These are phyloP conservation scores for Syzygium syzygioides DNA, from an alignment of 441 rosid species.

Conservation along the genomic window DNA sequence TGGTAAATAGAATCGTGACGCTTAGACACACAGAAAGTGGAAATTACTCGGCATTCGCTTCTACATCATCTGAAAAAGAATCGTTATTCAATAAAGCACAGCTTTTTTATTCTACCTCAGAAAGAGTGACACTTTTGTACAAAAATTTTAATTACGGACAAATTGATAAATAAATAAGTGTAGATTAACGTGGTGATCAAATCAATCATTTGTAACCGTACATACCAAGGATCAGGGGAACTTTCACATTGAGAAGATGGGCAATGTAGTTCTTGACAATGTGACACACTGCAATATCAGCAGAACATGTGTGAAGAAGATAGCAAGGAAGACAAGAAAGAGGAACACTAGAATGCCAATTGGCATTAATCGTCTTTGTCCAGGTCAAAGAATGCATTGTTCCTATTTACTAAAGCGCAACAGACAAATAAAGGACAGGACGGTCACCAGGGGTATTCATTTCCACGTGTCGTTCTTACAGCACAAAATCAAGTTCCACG, in stretches of 20 bases:
- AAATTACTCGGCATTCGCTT: neutral
- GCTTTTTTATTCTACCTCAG: neutral
- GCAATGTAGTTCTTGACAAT: constrained; percentile 93
- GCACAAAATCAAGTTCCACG: constrained; percentile 25
- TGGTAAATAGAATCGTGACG: constrained; percentile 13
- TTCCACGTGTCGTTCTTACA: constrained; percentile 18
- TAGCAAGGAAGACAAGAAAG: neutral
- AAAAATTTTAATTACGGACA: neutral
- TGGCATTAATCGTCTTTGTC: neutral
- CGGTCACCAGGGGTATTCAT: neutral
- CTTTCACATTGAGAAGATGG: constrained; percentile 54
- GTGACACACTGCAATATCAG: constrained; percentile 59
- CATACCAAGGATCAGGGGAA: constrained; percentile 84
- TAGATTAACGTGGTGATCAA: neutral
- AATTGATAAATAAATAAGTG: neutral
- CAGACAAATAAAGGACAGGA: neutral
- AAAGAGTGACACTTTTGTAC: neutral
- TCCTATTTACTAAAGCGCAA: neutral
- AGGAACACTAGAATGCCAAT: neutral
- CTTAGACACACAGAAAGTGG: neutral
- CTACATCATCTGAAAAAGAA: neutral
- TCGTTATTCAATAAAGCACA: neutral
- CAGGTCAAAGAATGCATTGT: neutral
- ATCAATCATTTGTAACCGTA: neutral
- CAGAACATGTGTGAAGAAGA: constrained; percentile 1